Conservation (phyloP, 106 monocot species). For the Allium cepa region DNA sequence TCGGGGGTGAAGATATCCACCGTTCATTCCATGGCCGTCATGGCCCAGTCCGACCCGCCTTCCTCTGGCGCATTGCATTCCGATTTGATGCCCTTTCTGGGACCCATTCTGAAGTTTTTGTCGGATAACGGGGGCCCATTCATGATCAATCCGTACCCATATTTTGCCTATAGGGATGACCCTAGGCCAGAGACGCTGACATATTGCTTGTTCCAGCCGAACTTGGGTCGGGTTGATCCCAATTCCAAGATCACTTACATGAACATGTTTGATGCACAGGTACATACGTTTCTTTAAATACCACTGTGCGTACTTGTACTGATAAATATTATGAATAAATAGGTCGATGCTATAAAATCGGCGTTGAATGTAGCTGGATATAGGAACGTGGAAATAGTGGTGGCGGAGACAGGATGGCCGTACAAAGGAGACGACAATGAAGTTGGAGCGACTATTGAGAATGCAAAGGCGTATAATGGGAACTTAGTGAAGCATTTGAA, state of each 20-base stretch:
- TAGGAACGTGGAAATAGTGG: constrained; percentile 54
- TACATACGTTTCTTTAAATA: background rate
- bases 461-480: constrained; percentile 61
- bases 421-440: constrained; percentile 59
- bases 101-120: constrained; percentile 50
- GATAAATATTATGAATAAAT: no score
- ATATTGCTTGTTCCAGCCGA: constrained; percentile 78
- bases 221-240: constrained; percentile 44
- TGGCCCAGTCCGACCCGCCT: constrained; percentile 59
- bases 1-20: constrained; percentile 44
- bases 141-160: constrained; percentile 72
- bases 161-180: constrained; percentile 65
- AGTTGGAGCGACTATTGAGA: constrained; percentile 58
- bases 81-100: constrained; percentile 20
- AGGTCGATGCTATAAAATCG: constrained; percentile 67
- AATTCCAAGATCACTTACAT: constrained; percentile 49
- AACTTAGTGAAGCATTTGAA: constrained; percentile 55
- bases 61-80: constrained; percentile 53
- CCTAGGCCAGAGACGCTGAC: constrained; percentile 75
- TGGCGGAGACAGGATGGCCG: constrained; percentile 94
- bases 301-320: no score
- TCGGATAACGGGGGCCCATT: constrained; percentile 42
- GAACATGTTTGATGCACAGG: constrained; percentile 79
- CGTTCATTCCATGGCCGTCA: constrained; percentile 71
- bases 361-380: constrained; percentile 50